Evolutionary conservation across 2,329 filamentous ascomycete species (phyloP).

Genomic region (Aspergillus fructus): DNA sequence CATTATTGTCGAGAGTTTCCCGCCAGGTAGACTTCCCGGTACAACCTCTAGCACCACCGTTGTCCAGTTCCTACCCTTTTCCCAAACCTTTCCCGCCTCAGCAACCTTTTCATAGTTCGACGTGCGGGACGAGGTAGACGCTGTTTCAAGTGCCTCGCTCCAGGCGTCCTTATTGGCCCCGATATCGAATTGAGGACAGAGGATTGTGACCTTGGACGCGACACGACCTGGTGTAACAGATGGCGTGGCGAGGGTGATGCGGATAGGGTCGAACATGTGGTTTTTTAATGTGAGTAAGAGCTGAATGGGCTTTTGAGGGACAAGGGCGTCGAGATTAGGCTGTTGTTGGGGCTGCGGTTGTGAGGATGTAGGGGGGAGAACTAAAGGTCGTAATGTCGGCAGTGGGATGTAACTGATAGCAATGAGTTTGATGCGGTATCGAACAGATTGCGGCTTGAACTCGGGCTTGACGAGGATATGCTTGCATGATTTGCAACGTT

Average conservation of each 20-base stretch:
- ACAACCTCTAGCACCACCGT: constrained; percentile 91
- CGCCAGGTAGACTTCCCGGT: constrained; percentile 48
- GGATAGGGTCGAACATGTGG: constrained; percentile 87
- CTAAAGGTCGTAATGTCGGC: constrained; percentile 63
- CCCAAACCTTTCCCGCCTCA: constrained; percentile 95
- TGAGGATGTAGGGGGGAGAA: constrained; percentile 24
- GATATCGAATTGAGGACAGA: constrained; percentile 92
- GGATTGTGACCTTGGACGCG: constrained; percentile 77
- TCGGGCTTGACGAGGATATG: constrained; percentile 96
- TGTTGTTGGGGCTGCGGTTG: constrained; percentile 23
- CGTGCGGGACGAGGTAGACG: constrained; percentile 40
- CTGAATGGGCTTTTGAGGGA: constrained; percentile 60
- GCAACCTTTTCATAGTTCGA: constrained; percentile 55
- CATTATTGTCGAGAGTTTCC: constrained; percentile 26
- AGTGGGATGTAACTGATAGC: constrained; percentile 85
- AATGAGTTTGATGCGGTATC: constrained; percentile 89
- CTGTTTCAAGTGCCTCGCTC: constrained; percentile 77
- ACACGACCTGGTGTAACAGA: constrained; percentile 74
- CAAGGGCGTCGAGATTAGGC: constrained; percentile 48
- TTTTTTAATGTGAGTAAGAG: constrained; percentile 90
- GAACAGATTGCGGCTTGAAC: constrained; percentile 80
- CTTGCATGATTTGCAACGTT: constrained; percentile 86
- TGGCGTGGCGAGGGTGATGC: constrained; percentile 83
- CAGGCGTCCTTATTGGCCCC: constrained; percentile 91
- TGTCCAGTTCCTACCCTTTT: constrained; percentile 89